Evolutionary conservation across 2,329 filamentous ascomycete species (phyloP), one percentile per base, ranked within the genome.

Genomic region (Penicillium decumbens): DNA sequence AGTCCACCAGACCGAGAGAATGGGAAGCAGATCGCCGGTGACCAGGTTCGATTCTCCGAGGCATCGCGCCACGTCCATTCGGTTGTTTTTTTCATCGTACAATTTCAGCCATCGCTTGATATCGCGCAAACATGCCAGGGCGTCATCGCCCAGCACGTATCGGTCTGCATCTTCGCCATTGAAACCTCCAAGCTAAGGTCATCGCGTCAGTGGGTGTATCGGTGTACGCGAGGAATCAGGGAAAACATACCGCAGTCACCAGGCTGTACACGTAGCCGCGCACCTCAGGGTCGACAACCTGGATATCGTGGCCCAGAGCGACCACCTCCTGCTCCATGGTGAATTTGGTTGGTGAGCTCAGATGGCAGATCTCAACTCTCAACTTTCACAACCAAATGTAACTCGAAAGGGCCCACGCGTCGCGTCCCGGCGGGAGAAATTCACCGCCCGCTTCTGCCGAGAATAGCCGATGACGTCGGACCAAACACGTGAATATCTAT

Each of bases 101-200:
- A 95, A 83, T 60, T 89, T 90, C 59, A 98, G 80, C 93, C 93
- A 98, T 81, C 87, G 86, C 66, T 93, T 92, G 47, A 98, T 79
- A 72, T 98, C 93, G 55, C 92, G 90, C 49, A 98, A 77, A 64
- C 91, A 93, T 50, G 93, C 88, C 52, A 95, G 77, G 10, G 91
- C 92, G 66, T 96, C 92, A 71, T 97, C 92, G 71, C 93, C 93
- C 30, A 97, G 83, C 38, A 89, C 80, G 69, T 98, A 98, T 64
- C 80, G 80, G 49, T 88, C 88, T 64, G 90, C 85, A 62, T 92
- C 85, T 58, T 89, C 87, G 44, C 83, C 78, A 61, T 87, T 87
- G 62, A 84, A 83, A 45, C 91, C 92, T 73, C 91, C 92, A 56
- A 96, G 84, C 89, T 95, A 54, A 37, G 39, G 27, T 38, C 28